Evolutionary conservation across 2,329 filamentous ascomycete species (phyloP).

Genomic region (Sclerotinia minor): DNA sequence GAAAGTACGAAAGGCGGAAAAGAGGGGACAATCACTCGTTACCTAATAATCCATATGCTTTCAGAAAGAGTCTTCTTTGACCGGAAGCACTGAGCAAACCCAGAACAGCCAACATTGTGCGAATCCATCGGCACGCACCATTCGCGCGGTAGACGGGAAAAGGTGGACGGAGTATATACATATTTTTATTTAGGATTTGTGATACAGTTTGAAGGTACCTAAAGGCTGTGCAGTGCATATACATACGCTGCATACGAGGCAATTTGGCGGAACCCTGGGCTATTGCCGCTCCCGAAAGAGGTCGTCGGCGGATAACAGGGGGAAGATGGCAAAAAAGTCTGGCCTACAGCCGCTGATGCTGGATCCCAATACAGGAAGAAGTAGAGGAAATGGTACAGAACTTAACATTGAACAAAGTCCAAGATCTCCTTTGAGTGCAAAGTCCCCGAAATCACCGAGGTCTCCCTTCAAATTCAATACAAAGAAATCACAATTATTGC

Average conservation of each 20-base stretch:
- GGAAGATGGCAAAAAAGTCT: constrained; percentile 39
- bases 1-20: not conserved
- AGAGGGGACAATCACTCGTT: constrained; percentile 2
- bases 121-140: constrained; percentile 28
- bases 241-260: constrained; percentile 31
- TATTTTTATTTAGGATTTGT: constrained; percentile 30
- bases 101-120: constrained; percentile 11
- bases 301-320: constrained; percentile 31
- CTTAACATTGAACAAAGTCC: constrained; percentile 28
- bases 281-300: constrained; percentile 21
- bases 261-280: constrained; percentile 25
- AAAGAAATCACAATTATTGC: constrained; percentile 33
- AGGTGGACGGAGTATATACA: constrained; percentile 25
- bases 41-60: constrained; percentile 9
- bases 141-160: constrained; percentile 24
- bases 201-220: constrained; percentile 29
- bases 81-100: constrained; percentile 4
- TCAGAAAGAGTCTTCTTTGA: constrained; percentile 13
- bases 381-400: constrained; percentile 25
- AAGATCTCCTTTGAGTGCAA: constrained; percentile 35
- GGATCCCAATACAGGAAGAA: constrained; percentile 23
- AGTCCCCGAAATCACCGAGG: constrained; percentile 38
- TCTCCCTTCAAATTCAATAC: constrained; percentile 39
- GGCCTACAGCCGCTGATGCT: constrained; percentile 41
- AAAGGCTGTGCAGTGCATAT: constrained; percentile 32